Evolutionary conservation across 371 early-diverging fungal species (phyloP).

Genomic region (Conidiobolus incongruus): DNA sequence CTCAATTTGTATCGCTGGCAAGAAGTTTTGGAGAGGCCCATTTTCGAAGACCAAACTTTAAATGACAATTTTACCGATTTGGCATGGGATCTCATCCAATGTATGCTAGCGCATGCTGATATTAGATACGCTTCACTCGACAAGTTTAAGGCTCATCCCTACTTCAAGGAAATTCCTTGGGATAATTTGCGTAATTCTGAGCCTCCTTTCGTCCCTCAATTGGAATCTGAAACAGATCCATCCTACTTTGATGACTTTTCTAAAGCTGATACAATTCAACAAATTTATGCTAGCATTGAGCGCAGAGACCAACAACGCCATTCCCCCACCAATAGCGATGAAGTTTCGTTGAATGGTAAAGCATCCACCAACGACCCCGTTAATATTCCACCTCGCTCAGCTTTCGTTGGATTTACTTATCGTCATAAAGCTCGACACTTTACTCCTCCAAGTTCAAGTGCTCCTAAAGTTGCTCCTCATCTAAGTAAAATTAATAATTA

Average conservation of each 20-base stretch:
- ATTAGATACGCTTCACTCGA: conserved; percentile 18
- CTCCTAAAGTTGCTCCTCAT: not conserved
- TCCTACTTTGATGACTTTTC: conserved; percentile 69
- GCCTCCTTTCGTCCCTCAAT: conserved; percentile 57
- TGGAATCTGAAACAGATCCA: conserved; percentile 39
- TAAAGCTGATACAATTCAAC: conserved; percentile 23
- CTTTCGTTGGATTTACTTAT: conserved; percentile 48
- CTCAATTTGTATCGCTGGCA: conserved; percentile 64
- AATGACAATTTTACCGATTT: conserved; percentile 44
- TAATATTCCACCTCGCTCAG: conserved; percentile 10
- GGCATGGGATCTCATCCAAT: conserved; percentile 43
- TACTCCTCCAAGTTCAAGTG: conserved; percentile 2
- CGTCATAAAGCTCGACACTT: conserved; percentile 9
- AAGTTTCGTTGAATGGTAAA: conserved; percentile 10
- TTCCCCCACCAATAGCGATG: conserved; percentile 19
- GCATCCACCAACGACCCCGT: conserved; percentile 2
- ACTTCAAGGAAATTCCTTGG: conserved; percentile 59
- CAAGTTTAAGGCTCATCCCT: conserved; percentile 45
- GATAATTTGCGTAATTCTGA: conserved; percentile 20
- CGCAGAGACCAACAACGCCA: conserved; percentile 32
- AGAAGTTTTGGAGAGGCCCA: conserved; percentile 38
- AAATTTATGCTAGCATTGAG: conserved; percentile 30
- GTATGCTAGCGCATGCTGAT: conserved; percentile 25
- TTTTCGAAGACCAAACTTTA: conserved; percentile 41
- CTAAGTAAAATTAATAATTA: too few relatives aligned